Conservation (phyloP, 2,329 filamentous ascomycete genomes). For the Alternaria longipes region DNA sequence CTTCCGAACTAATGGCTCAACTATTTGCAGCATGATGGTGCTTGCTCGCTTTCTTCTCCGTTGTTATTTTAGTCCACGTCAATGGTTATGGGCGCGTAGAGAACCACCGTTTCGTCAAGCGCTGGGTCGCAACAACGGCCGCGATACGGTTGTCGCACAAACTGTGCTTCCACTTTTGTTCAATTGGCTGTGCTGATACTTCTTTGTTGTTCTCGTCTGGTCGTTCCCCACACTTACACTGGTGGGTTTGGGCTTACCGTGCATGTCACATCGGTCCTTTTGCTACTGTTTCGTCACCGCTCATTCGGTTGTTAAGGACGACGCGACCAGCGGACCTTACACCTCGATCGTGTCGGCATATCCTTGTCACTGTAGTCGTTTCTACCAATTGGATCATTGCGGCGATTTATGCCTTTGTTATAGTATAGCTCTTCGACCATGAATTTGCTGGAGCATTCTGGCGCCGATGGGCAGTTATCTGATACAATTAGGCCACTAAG, state of each 20-base stretch:
- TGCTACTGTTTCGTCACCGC: slow-evolving; percentile 36
- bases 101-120: slow-evolving; percentile 23
- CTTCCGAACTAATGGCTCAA: slow-evolving; percentile 34
- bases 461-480: slow-evolving; percentile 6
- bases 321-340: slow-evolving; percentile 22
- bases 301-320: slow-evolving; percentile 24
- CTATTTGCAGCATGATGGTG: slow-evolving; percentile 14
- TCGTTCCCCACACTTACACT: slow-evolving; percentile 23
- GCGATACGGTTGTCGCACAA: slow-evolving; percentile 10
- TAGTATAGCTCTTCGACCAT: slow-evolving; percentile 8
- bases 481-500: slow-evolving; percentile 3
- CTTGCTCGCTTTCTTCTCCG: neutral
- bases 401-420: slow-evolving; percentile 11
- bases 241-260: slow-evolving; percentile 22
- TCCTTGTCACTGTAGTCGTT: slow-evolving; percentile 5
- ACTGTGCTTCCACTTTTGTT: slow-evolving; percentile 3
- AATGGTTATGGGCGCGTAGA: slow-evolving; percentile 5
- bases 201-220: slow-evolving; percentile 25
- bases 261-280: slow-evolving; percentile 35
- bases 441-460: slow-evolving; percentile 10
- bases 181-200: slow-evolving; percentile 8
- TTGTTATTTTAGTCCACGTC: neutral
- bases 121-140: slow-evolving; percentile 15
- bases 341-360: slow-evolving; percentile 16
- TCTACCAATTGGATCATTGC: slow-evolving; percentile 15